These are phyloP conservation scores for Iberis amara DNA, from an alignment of 441 rosid genomes.

Conservation along the genomic window DNA sequence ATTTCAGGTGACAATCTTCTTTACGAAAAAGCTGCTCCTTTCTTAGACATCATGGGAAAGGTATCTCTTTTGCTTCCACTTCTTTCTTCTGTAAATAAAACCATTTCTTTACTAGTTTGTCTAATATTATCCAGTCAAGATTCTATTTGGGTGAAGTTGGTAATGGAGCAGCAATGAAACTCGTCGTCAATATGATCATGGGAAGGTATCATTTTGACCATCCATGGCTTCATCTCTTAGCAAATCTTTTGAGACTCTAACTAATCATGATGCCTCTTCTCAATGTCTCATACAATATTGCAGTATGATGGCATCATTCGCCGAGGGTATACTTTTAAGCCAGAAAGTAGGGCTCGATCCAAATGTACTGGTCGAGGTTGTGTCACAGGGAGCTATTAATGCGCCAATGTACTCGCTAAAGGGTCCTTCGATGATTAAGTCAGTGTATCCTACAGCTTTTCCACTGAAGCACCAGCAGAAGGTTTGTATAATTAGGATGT, in stretches of 20 bases:
- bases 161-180: constrained; percentile 96
- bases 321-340: constrained; percentile 76
- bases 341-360: constrained; percentile 90
- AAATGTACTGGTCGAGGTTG: constrained; percentile 66
- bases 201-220: constrained; percentile 53
- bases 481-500: constrained; percentile 47
- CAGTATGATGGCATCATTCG: constrained; percentile 95
- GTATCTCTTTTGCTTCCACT: constrained; percentile 32
- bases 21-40: constrained; percentile 55
- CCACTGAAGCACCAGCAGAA: constrained; percentile 95
- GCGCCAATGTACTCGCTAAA: constrained; percentile 81
- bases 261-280: not conserved
- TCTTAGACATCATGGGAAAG: constrained; percentile 87
- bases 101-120: constrained; percentile 19
- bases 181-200: constrained; percentile 95
- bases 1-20: constrained; percentile 75
- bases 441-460: constrained; percentile 75
- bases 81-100: not conserved
- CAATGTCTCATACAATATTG: constrained; percentile 21
- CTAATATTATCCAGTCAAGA: constrained; percentile 57
- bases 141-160: constrained; percentile 89
- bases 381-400: constrained; percentile 83
- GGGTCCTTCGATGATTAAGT: constrained; percentile 82
- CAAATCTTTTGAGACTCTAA: constrained; percentile 13
- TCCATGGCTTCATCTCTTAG: constrained; percentile 13